These are phyloP conservation scores for Extremus antarcticus DNA, from an alignment of 495 filamentous ascomycete genomes.

Conservation along the genomic window DNA sequence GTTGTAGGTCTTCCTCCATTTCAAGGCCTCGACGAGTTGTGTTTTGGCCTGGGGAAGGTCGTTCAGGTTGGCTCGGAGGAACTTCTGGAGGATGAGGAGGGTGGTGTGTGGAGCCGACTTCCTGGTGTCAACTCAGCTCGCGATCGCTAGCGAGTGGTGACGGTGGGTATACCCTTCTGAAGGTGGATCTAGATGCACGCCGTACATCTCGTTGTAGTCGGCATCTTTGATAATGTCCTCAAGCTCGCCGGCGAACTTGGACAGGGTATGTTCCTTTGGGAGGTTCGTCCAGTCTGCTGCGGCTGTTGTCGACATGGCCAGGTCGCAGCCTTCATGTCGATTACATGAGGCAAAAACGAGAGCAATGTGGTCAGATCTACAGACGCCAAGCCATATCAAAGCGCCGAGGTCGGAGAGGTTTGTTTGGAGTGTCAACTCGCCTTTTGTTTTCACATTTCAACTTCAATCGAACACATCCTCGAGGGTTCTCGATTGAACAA, in stretches of 20 bases:
- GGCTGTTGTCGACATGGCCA: too few species aligned
- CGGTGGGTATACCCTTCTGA: background rate
- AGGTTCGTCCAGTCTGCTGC: conserved; percentile 4
- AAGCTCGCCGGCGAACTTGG: conserved; percentile 20
- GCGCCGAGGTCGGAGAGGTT: too few species aligned
- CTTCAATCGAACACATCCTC: too few species aligned
- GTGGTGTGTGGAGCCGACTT: conserved; percentile 47
- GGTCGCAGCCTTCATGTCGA: too few species aligned
- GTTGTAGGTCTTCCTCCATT: conserved; percentile 62
- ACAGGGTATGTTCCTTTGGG: conserved; percentile 21
- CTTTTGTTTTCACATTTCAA: too few species aligned
- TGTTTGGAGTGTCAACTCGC: too few species aligned
- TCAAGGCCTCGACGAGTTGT: conserved; percentile 65
- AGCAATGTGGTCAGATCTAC: too few species aligned
- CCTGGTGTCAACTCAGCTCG: background rate
- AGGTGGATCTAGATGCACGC: conserved; percentile 38
- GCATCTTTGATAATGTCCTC: conserved; percentile 37
- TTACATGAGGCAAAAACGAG: too few species aligned
- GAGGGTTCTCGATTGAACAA: too few species aligned
- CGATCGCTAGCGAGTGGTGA: background rate
- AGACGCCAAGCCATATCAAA: too few species aligned
- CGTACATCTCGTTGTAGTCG: conserved; percentile 65
- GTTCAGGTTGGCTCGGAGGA: conserved; percentile 75
- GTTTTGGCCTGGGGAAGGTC: conserved; percentile 58
- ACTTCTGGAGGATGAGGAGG: conserved; percentile 80